Evolutionary conservation across 78 protist species (phyloP).

Genomic region (Monocercomonoides exilis): DNA sequence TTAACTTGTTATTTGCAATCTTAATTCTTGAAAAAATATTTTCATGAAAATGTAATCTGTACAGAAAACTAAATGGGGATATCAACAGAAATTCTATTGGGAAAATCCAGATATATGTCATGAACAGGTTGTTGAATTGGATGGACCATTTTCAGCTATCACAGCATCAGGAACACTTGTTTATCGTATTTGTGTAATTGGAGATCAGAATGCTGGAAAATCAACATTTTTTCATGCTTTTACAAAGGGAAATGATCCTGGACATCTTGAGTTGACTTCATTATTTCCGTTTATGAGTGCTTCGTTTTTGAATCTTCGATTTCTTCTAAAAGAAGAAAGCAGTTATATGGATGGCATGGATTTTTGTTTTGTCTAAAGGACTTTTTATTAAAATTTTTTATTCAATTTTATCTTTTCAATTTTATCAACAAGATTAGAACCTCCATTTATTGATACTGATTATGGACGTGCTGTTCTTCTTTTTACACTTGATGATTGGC

Average conservation of each 20-base stretch:
- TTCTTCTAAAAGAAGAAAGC: not conserved
- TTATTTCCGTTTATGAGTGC: not conserved
- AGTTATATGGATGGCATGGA: not conserved
- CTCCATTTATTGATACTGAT: not conserved
- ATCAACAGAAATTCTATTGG: no score
- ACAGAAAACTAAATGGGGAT: no score
- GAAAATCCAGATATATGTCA: not conserved
- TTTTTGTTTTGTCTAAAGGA: not conserved
- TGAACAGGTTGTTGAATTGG: constrained; percentile 11
- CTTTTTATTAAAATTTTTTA: no score
- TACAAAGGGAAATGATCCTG: not conserved
- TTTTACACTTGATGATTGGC: not conserved
- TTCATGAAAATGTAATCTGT: no score
- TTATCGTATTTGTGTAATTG: not conserved
- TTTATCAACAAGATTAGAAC: no score
- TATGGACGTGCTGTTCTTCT: not conserved
- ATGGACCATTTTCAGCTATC: not conserved
- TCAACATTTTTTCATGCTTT: not conserved
- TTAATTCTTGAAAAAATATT: no score
- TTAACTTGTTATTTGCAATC: no score
- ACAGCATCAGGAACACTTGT: not conserved
- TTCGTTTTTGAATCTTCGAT: not conserved
- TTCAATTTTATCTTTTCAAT: no score
- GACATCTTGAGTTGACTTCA: not conserved
- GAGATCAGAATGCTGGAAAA: constrained; percentile 5